These are phyloP conservation scores for Mortierella sp. DNA, from an alignment of 371 early-diverging fungal species.

Conservation along the genomic window DNA sequence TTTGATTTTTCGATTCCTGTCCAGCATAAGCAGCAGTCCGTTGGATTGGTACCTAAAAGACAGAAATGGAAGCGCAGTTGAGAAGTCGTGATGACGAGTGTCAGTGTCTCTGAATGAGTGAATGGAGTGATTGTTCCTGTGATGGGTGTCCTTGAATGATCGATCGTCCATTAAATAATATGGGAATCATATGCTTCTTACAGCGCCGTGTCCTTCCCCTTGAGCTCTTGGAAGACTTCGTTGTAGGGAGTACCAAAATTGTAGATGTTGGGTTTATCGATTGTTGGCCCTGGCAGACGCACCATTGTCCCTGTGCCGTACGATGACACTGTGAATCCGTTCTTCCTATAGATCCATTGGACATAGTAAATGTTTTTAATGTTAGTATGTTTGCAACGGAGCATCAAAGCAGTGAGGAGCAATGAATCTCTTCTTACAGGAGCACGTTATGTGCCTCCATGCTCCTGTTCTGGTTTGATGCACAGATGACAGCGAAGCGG, in stretches of 20 bases:
- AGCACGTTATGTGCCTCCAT: conserved; percentile 97
- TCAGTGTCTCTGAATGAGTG: no score
- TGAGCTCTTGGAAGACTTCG: conserved; percentile 88
- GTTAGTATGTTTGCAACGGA: no score
- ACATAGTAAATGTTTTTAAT: background rate
- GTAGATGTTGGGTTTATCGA: conserved; percentile 92
- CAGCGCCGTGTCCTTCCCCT: conserved; percentile 75
- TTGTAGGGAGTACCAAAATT: conserved; percentile 94
- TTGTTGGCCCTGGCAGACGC: conserved; percentile 92
- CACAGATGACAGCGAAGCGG: conserved; percentile 93
- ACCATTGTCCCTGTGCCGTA: conserved; percentile 94
- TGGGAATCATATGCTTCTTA: conserved; percentile 54
- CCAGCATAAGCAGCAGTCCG: conserved; percentile 91
- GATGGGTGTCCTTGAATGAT: background rate
- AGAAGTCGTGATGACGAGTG: no score
- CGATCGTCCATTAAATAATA: background rate
- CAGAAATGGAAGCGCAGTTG: no score
- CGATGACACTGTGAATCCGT: conserved; percentile 84
- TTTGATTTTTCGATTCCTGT: conserved; percentile 93
- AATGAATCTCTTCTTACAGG: conserved; percentile 58
- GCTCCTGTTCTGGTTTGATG: conserved; percentile 96
- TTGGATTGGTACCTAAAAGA: conserved; percentile 78
- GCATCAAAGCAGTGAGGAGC: background rate
- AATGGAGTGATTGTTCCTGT: background rate
- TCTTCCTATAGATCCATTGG: conserved; percentile 60